Conservation (phyloP, 2,329 filamentous ascomycete species). For the Tolypocladium paradoxum region DNA sequence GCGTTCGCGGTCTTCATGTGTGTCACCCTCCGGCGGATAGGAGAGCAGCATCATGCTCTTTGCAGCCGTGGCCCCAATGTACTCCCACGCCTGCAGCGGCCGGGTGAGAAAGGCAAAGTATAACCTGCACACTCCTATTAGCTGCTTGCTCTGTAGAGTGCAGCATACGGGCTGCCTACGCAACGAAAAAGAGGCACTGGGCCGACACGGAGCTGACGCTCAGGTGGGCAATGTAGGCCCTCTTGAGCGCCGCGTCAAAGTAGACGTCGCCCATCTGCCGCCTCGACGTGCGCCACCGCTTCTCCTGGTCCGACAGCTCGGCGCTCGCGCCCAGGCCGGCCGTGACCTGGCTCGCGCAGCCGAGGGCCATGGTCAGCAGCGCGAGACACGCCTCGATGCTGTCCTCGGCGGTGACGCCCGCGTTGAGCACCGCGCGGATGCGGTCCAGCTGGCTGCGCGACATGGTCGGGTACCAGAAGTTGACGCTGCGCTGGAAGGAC, state of each 20-base stretch:
- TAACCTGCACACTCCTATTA: slow-evolving; percentile 25
- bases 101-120: slow-evolving; percentile 40
- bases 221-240: slow-evolving; percentile 33
- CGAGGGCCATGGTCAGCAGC: slow-evolving; percentile 35
- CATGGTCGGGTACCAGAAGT: slow-evolving; percentile 44
- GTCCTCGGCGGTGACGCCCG: slow-evolving; percentile 24
- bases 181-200: slow-evolving; percentile 39
- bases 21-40: slow-evolving; percentile 24
- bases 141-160: too few species aligned
- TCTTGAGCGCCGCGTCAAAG: slow-evolving; percentile 35
- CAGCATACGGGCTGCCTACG: too few species aligned
- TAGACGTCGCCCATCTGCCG: slow-evolving; percentile 29
- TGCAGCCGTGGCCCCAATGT: slow-evolving; percentile 35
- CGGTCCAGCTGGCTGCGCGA: slow-evolving; percentile 25
- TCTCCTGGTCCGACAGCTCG: slow-evolving; percentile 13
- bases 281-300: slow-evolving; percentile 17
- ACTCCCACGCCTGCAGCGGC: slow-evolving; percentile 41
- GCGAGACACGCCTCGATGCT: slow-evolving; percentile 29
- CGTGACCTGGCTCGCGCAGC: slow-evolving; percentile 32
- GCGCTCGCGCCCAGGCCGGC: slow-evolving; percentile 11
- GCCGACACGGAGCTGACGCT: slow-evolving; percentile 33
- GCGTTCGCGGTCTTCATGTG: slow-evolving; percentile 32
- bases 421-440: slow-evolving; percentile 20
- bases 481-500: slow-evolving; percentile 34
- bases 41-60: slow-evolving; percentile 39